Conservation (phyloP, 495 filamentous ascomycete species). For the Neurospora tetraspora region DNA sequence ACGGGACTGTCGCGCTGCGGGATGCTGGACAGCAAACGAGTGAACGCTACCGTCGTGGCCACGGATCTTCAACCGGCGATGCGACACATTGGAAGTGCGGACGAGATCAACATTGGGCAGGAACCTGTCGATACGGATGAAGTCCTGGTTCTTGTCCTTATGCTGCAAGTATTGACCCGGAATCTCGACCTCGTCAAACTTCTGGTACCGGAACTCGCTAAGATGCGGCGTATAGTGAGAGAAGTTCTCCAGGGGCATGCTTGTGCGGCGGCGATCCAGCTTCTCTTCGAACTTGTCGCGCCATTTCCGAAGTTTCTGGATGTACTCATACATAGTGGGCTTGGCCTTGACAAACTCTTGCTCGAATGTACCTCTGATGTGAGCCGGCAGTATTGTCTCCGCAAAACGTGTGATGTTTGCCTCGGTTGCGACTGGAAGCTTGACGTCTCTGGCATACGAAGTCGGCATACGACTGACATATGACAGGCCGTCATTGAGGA, state of each 20-base stretch:
- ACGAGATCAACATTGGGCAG: slow-evolving; percentile 88
- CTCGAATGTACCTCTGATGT: slow-evolving; percentile 91
- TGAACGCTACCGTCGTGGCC: slow-evolving; percentile 97
- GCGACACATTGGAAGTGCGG: slow-evolving; percentile 75
- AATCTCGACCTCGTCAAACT: slow-evolving; percentile 97
- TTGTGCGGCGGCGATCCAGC: slow-evolving; percentile 70
- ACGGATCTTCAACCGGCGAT: slow-evolving; percentile 86
- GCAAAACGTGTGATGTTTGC: slow-evolving; percentile 93
- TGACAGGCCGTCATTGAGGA: slow-evolving; percentile 84
- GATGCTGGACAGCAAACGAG: slow-evolving; percentile 91
- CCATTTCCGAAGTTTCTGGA: slow-evolving; percentile 93
- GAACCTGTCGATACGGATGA: slow-evolving; percentile 93
- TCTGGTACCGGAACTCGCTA: slow-evolving; percentile 92
- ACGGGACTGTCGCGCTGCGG: slow-evolving; percentile 79
- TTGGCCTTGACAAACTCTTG: slow-evolving; percentile 88
- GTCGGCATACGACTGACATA: slow-evolving; percentile 80
- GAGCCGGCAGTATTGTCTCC: slow-evolving; percentile 85
- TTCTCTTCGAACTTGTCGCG: slow-evolving; percentile 97
- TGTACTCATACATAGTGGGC: slow-evolving; percentile 95
- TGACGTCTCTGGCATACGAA: slow-evolving; percentile 82
- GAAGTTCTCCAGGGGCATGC: slow-evolving; percentile 56
- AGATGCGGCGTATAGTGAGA: slow-evolving; percentile 68
- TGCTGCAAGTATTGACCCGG: slow-evolving; percentile 95
- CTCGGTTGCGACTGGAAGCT: slow-evolving; percentile 81
- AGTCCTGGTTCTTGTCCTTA: slow-evolving; percentile 97